Evolutionary conservation across 139 green algal species (phyloP).

Genomic region (Chlorella sp.): DNA sequence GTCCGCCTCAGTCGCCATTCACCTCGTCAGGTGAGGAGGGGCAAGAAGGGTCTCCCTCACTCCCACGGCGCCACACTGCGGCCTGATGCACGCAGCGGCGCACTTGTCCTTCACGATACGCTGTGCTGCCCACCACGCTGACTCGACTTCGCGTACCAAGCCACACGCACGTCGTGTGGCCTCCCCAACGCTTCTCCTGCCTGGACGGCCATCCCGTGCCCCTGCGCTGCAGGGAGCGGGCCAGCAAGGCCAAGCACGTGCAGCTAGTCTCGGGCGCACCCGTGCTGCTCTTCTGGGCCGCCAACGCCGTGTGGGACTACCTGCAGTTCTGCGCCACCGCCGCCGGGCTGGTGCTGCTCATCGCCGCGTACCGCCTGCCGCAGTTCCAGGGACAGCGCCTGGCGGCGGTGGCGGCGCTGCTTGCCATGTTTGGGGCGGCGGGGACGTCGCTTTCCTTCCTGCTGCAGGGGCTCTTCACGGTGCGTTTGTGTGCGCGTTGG

Average conservation of each 20-base stretch:
- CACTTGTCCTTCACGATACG: background rate
- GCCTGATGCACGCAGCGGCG: background rate
- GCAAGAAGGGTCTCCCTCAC: too few species aligned
- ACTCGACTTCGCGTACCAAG: background rate
- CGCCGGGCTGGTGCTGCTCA: slow-evolving; percentile 16
- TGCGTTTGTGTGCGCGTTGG: too few species aligned
- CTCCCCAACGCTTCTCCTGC: background rate
- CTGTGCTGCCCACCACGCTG: background rate
- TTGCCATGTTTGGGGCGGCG: slow-evolving; percentile 39
- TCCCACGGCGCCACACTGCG: background rate
- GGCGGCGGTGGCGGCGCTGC: slow-evolving; percentile 39
- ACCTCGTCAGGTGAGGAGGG: slow-evolving; percentile 47
- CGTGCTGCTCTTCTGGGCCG: slow-evolving; percentile 49
- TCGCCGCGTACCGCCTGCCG: slow-evolving; percentile 32
- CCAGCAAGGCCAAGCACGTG: slow-evolving; percentile 50
- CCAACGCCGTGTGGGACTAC: slow-evolving; percentile 43
- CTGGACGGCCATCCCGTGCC: background rate
- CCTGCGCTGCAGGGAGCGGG: slow-evolving; percentile 34
- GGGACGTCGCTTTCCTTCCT: slow-evolving; percentile 59
- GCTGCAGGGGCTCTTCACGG: slow-evolving; percentile 50
- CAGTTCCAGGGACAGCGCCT: slow-evolving; percentile 41
- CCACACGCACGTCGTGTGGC: background rate
- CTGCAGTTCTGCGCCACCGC: slow-evolving; percentile 10
- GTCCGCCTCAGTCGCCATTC: slow-evolving; percentile 55
- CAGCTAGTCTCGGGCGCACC: slow-evolving; percentile 52